These are phyloP conservation scores for Lachnellula subtilissima DNA, from an alignment of 2,329 filamentous ascomycete genomes.

Conservation along the genomic window DNA sequence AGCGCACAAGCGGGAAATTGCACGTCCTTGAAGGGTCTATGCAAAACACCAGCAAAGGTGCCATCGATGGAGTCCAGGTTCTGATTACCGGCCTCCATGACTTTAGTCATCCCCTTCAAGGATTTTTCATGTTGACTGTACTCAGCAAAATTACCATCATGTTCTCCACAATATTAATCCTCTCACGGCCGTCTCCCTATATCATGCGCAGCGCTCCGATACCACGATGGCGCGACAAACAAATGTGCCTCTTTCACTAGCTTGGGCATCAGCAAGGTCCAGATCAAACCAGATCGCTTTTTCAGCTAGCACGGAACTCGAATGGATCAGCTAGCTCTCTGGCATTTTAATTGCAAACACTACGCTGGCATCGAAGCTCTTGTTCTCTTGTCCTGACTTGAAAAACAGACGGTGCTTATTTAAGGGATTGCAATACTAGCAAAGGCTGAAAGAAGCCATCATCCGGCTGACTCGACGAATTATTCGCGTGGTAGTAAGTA, in stretches of 20 bases:
- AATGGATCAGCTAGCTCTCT: no score
- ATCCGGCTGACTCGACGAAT: no score
- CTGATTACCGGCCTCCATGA: background rate
- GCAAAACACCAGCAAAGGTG: background rate
- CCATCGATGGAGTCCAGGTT: background rate
- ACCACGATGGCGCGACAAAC: background rate
- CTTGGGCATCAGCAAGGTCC: background rate
- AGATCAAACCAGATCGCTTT: background rate
- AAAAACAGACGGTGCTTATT: no score
- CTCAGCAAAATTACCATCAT: background rate
- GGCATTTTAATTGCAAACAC: no score
- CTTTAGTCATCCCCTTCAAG: background rate
- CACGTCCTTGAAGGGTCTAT: background rate
- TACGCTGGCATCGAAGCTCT: no score
- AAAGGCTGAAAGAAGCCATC: no score
- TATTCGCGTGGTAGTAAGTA: no score
- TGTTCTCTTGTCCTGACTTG: no score
- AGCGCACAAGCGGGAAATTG: background rate
- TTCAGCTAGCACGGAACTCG: no score
- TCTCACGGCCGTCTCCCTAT: background rate
- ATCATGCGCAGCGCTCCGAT: background rate
- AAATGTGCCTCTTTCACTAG: background rate
- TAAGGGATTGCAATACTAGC: no score
- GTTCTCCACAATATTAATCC: background rate
- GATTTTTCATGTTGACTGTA: background rate